These are phyloP conservation scores for Coemansia aciculifera DNA, from an alignment of 192 early-diverging fungal species.

Conservation along the genomic window DNA sequence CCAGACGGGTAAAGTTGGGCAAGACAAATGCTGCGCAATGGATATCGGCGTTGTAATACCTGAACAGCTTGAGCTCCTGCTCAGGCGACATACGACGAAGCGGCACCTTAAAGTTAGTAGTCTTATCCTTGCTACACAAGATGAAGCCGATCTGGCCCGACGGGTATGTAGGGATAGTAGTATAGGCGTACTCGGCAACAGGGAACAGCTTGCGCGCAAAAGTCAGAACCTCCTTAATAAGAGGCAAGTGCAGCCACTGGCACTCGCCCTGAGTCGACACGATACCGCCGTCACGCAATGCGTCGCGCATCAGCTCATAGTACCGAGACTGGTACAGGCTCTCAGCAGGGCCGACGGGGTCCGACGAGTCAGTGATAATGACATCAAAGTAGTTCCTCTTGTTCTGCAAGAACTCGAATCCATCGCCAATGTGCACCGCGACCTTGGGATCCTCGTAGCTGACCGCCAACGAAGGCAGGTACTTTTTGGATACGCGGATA, in stretches of 20 bases:
- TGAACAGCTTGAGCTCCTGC: slow-evolving; percentile 78
- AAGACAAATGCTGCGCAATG: slow-evolving; percentile 91
- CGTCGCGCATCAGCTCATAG: slow-evolving; percentile 91
- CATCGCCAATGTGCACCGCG: slow-evolving; percentile 92
- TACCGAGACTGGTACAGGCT: slow-evolving; percentile 89
- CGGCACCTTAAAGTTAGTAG: slow-evolving; percentile 73
- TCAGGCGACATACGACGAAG: slow-evolving; percentile 72
- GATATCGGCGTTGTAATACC: slow-evolving; percentile 93
- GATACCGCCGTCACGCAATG: slow-evolving; percentile 86
- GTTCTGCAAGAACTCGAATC: slow-evolving; percentile 89
- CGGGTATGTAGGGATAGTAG: slow-evolving; percentile 96
- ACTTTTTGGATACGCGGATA: slow-evolving; percentile 87
- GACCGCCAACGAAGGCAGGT: slow-evolving; percentile 88
- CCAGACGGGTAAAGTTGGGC: slow-evolving; percentile 81
- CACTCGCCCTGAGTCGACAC: slow-evolving; percentile 99
- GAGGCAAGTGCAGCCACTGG: slow-evolving; percentile 93
- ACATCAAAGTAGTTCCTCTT: slow-evolving; percentile 89
- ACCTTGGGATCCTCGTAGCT: slow-evolving; percentile 97
- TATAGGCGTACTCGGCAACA: slow-evolving; percentile 90
- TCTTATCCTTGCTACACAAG: slow-evolving; percentile 84
- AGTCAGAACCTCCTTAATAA: slow-evolving; percentile 88
- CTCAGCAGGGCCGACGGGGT: slow-evolving; percentile 97
- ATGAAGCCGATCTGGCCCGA: slow-evolving; percentile 97
- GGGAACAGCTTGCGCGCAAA: slow-evolving; percentile 84
- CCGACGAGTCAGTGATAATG: slow-evolving; percentile 98